Conservation (phyloP, 129 eudicot genomes). For the Centrapalus pauciflorus region DNA sequence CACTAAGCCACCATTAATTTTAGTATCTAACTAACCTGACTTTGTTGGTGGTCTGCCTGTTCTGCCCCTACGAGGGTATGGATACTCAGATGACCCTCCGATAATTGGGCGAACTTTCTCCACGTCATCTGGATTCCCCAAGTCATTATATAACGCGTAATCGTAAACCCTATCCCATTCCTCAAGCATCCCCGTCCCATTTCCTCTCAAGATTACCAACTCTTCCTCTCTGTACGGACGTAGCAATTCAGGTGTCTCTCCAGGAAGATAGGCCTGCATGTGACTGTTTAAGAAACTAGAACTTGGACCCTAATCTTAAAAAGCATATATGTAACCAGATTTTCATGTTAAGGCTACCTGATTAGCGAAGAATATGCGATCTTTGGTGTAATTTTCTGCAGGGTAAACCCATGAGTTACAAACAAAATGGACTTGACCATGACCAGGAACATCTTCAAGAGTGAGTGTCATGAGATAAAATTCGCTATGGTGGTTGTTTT, state of each 20-base stretch:
- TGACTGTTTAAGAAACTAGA: background rate
- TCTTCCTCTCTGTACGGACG: constrained; percentile 19
- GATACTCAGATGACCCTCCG: constrained; percentile 34
- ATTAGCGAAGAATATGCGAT: constrained; percentile 59
- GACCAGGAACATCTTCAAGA: constrained; percentile 51
- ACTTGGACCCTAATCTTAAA: background rate
- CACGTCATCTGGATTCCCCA: constrained; percentile 31
- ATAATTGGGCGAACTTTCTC: constrained; percentile 24
- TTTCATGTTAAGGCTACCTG: constrained; percentile 24
- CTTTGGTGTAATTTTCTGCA: constrained; percentile 25
- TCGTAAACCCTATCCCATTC: constrained; percentile 42
- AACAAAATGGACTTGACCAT: constrained; percentile 50
- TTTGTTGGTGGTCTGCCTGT: constrained; percentile 50
- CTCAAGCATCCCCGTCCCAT: constrained; percentile 26
- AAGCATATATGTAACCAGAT: background rate
- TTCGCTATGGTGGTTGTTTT: constrained; percentile 44
- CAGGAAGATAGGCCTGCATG: constrained; percentile 30
- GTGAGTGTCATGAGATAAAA: constrained; percentile 67
- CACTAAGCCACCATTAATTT: too few relatives aligned
- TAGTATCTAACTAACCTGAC: constrained; percentile 35
- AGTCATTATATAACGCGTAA: constrained; percentile 39
- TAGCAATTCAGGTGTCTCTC: constrained; percentile 26
- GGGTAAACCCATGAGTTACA: constrained; percentile 76
- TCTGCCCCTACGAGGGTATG: constrained; percentile 46
- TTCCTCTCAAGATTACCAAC: constrained; percentile 22